Evolutionary conservation across 1,284 basidiomycete genomes (phyloP), one percentile per base, ranked within the genome.

Genomic region (Pyrrhoderma noxium): DNA sequence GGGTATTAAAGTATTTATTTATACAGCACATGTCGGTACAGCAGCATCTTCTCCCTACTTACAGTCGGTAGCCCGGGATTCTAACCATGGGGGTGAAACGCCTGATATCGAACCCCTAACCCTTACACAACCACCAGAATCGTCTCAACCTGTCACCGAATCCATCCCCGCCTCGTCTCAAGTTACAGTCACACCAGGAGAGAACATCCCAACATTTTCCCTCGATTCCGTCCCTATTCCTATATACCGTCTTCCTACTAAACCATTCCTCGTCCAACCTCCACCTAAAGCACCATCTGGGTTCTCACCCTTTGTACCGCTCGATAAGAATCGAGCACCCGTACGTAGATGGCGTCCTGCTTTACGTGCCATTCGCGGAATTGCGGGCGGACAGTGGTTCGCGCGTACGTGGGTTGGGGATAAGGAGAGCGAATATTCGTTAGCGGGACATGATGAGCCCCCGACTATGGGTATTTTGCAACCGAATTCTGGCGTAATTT

Each of bases 341-440:
- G 76, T 78, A 13, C 77, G 85, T 39, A 78, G 75, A 53, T 89
- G 85, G 85, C 75, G 84, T 43, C 63, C 74, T 39, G 85, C 83
- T 3, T 74, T 82, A 52, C 76, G 86, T 45, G 86, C 89, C 63
- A 78, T 89, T 44, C 72, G 83, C 39, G 86, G 85, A 8, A 86
- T 89, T 49, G 86, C 80, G 27, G 85, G 85, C 11, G 85, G 85
- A 2, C 75, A 85, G 23, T 89, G 86, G 86, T 82, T 88, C 59
- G 67, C 79, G 7, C 75, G 74, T 23, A 69, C 82, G 11, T 89
- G 85, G 85, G 82, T 85, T 11, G 86, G 85, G n/a, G 80, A 81
- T 54, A 87, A 85, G 64, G 82, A 85, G 40, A 86, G 83, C 11
- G 76, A 82, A 53, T 80, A 74, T 51, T 74, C 69, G 1, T 64